phyloP scores from a whole-genome alignment of 2,329 filamentous ascomycete genomes.

The Rhynchosporium secalis region DNA sequence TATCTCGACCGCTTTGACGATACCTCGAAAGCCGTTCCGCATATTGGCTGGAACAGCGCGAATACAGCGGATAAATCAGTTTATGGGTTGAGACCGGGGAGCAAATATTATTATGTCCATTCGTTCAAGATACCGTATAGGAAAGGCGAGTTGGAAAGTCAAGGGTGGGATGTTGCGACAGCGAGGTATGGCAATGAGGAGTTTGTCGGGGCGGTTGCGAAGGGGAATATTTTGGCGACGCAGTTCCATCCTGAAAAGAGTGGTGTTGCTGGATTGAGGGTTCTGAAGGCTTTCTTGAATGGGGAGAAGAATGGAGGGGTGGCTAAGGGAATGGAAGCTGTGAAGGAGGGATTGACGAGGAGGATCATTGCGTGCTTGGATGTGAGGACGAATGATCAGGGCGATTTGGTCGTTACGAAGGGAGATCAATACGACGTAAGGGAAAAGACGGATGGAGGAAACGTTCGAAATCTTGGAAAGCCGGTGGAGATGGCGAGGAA shows the following conservation, averaged over 20 bases:
- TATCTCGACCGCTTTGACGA: constrained; percentile 76
- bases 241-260: constrained; percentile 99
- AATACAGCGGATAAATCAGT: constrained; percentile 62
- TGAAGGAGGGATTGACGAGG: constrained; percentile 74
- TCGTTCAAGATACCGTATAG: constrained; percentile 83
- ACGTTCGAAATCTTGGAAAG: constrained; percentile 92
- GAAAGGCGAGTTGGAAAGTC: constrained; percentile 69
- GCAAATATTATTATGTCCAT: constrained; percentile 99
- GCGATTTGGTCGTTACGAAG: constrained; percentile 96
- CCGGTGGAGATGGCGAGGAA: constrained; percentile 90
- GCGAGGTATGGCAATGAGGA: constrained; percentile 84
- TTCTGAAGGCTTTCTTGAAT: constrained; percentile 83
- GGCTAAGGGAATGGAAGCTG: constrained; percentile 36
- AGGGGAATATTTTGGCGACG: constrained; percentile 82
- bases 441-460: constrained; percentile 69
- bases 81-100: constrained; percentile 75
- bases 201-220: constrained; percentile 88
- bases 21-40: constrained; percentile 83
- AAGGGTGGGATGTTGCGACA: constrained; percentile 91
- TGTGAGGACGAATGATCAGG: constrained; percentile 89
- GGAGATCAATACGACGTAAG: constrained; percentile 98
- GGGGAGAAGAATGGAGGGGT: constrained; percentile 53
- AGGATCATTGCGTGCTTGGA: constrained; percentile 95
- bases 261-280: constrained; percentile 80
- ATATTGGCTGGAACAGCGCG: constrained; percentile 98